Evolutionary conservation across 2,329 filamentous ascomycete genomes (phyloP), one percentile per base, ranked within the genome.

Genomic region (Orbilia quercus): DNA sequence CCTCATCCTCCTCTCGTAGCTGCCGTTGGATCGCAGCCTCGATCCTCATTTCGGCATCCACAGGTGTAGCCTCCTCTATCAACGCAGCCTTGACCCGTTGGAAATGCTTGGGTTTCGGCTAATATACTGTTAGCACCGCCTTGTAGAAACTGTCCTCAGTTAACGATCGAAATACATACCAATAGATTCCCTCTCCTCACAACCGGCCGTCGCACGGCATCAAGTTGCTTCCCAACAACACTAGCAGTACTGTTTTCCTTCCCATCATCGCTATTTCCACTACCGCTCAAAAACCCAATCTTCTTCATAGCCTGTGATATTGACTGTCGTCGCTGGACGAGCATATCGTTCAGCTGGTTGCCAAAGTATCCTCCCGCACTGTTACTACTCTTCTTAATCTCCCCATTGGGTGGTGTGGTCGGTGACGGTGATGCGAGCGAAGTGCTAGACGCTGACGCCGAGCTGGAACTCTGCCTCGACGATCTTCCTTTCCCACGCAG

Each of bases 51-150:
- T 99, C 95, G 44, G 90, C 90, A 77, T 99, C 95, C 7, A 96
- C 84, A 0, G 95, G 95, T 0, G 92, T 88, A 14, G 87, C 86
- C 82, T 99, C 95, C 82, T 99, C 95, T 66, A 91, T 85, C 0
- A 99, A 85, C 2, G 92, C 92, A 7, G 94, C 95, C 74, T 91
- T 88, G 76, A 99, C 96, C 9, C 95, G 89, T 3, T 93, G 92
- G 80, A 99, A 99, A 0, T 90, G 92, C 82, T 96, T 96, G 0
- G 94, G 95, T 84, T 98, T 99, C 11, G 96, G 95, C 91, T 96
- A 76, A 36, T 36, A 31, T 25, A 36, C 4, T 34, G 23, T 25
- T 53, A 60, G n/a, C 31, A 16, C 7, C 2, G 12, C 14, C n/a
- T 23, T 59, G 53, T 20, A 23, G 59, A 48, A 36, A 65, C 38